Conservation (phyloP, 805 yeast genomes). For the Saccharomycopsis sp. region DNA sequence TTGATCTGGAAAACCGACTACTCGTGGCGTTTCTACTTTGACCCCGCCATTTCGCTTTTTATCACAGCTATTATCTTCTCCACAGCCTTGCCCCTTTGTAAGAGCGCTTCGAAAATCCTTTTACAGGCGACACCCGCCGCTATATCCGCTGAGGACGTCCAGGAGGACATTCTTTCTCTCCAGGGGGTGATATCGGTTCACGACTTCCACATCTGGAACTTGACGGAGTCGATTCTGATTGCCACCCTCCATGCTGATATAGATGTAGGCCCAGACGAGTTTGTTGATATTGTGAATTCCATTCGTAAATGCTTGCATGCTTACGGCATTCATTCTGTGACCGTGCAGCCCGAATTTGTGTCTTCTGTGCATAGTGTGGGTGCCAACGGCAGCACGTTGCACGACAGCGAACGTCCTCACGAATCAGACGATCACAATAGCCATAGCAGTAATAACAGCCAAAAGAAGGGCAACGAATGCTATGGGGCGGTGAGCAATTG, state of each 20-base stretch:
- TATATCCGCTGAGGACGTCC: slow-evolving; percentile 68
- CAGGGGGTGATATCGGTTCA: slow-evolving; percentile 79
- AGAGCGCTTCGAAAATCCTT: slow-evolving; percentile 77
- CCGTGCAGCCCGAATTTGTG: slow-evolving; percentile 91
- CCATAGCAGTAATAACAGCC: not conserved
- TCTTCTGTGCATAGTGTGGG: not conserved
- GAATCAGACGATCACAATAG: not conserved
- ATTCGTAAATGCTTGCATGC: slow-evolving; percentile 75
- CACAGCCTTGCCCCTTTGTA: slow-evolving; percentile 84
- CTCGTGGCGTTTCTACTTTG: slow-evolving; percentile 80
- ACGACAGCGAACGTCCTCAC: not conserved
- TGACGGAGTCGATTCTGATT: slow-evolving; percentile 77
- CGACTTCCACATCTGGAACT: slow-evolving; percentile 95
- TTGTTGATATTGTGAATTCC: slow-evolving; percentile 60
- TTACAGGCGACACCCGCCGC: slow-evolving; percentile 91
- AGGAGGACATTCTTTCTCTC: slow-evolving; percentile 57
- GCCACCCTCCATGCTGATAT: slow-evolving; percentile 88
- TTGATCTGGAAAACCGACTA: slow-evolving; percentile 92
- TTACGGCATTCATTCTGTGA: slow-evolving; percentile 85
- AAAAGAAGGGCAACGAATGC: slow-evolving; percentile 1
- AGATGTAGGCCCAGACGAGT: slow-evolving; percentile 54
- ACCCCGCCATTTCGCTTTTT: slow-evolving; percentile 77
- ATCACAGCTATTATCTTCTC: slow-evolving; percentile 86
- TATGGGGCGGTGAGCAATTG: slow-evolving; percentile 20
- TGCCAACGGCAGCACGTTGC: not conserved